phyloP scores from a whole-genome alignment of 2,329 filamentous ascomycete genomes.

The Macrophomina tecta region DNA sequence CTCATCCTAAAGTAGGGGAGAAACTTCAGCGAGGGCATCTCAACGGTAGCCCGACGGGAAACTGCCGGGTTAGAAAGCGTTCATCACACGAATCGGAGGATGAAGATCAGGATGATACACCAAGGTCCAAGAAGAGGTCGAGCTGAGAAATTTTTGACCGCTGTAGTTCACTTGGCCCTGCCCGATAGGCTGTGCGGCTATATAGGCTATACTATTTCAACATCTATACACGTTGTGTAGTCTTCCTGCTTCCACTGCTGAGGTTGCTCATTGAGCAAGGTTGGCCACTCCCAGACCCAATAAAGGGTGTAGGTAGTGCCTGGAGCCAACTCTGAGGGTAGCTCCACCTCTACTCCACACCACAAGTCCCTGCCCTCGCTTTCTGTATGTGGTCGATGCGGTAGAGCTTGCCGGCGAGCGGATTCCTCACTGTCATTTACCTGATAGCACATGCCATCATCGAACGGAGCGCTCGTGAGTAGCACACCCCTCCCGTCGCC shows the following conservation, averaged over 20 bases:
- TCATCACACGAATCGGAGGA: background rate
- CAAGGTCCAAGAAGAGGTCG: background rate
- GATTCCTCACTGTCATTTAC: background rate
- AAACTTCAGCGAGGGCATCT: too few relatives aligned
- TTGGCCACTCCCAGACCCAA: conserved; percentile 97
- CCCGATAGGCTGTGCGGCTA: background rate
- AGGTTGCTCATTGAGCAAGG: conserved; percentile 47
- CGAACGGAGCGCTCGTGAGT: background rate
- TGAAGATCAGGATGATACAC: background rate
- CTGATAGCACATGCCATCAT: background rate
- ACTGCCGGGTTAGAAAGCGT: background rate
- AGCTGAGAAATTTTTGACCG: background rate
- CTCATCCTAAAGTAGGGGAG: too few relatives aligned
- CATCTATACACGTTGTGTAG: conserved; percentile 65
- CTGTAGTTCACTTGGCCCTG: background rate
- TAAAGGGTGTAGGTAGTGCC: conserved; percentile 79
- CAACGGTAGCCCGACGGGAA: background rate
- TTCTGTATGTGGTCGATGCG: background rate
- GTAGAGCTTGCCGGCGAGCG: background rate
- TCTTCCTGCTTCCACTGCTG: conserved; percentile 60
- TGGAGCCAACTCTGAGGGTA: conserved; percentile 70
- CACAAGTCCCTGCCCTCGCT: conserved; percentile 53
- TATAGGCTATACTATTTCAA: conserved; percentile 51
- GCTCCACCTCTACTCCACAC: conserved; percentile 81
- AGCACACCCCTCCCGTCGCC: background rate